These are phyloP conservation scores for Arthrinium phaeospermum DNA, from an alignment of 2,329 filamentous ascomycete species.

Conservation along the genomic window DNA sequence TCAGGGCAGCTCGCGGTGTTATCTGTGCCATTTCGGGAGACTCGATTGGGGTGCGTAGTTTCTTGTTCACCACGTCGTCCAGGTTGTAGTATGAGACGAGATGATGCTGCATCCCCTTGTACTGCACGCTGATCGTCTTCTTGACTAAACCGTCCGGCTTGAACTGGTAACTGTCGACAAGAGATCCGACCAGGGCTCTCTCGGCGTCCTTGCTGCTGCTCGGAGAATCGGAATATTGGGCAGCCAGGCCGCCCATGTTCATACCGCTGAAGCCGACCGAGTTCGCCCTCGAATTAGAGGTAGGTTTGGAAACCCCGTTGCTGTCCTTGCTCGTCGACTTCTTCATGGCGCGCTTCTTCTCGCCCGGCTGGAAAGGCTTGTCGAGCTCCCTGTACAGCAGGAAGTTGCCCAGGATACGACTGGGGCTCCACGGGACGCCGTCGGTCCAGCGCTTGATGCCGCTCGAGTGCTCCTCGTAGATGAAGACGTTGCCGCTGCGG, in stretches of 20 bases:
- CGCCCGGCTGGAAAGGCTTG: slow-evolving; percentile 77
- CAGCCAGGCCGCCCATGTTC: not conserved
- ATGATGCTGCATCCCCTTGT: slow-evolving; percentile 78
- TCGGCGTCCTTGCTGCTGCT: slow-evolving; percentile 29
- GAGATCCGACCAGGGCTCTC: slow-evolving; percentile 71
- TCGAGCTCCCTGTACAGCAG: slow-evolving; percentile 84
- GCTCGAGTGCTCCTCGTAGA: slow-evolving; percentile 89
- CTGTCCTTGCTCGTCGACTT: slow-evolving; percentile 60
- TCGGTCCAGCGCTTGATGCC: slow-evolving; percentile 96
- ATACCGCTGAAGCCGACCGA: slow-evolving; percentile 26
- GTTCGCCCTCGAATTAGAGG: slow-evolving; percentile 34
- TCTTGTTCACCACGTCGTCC: slow-evolving; percentile 73
- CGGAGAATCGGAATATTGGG: not conserved
- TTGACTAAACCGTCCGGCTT: slow-evolving; percentile 84
- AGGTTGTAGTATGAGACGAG: slow-evolving; percentile 89
- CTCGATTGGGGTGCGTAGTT: slow-evolving; percentile 63
- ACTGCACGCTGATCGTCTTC: slow-evolving; percentile 86
- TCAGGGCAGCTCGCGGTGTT: slow-evolving; percentile 61
- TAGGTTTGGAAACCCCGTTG: slow-evolving; percentile 45
- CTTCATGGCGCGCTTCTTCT: slow-evolving; percentile 85
- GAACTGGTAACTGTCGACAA: slow-evolving; percentile 90
- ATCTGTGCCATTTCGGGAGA: slow-evolving; percentile 56
- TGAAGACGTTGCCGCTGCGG: slow-evolving; percentile 83
- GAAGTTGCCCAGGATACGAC: slow-evolving; percentile 83
- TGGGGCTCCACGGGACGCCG: slow-evolving; percentile 89